A percentile compares a stretch with the other conserved stretches of the same genome.
Evolutionary conservation across 345 rosid genomes (phyloP).

Genomic region (Eucalyptus urophylla): DNA sequence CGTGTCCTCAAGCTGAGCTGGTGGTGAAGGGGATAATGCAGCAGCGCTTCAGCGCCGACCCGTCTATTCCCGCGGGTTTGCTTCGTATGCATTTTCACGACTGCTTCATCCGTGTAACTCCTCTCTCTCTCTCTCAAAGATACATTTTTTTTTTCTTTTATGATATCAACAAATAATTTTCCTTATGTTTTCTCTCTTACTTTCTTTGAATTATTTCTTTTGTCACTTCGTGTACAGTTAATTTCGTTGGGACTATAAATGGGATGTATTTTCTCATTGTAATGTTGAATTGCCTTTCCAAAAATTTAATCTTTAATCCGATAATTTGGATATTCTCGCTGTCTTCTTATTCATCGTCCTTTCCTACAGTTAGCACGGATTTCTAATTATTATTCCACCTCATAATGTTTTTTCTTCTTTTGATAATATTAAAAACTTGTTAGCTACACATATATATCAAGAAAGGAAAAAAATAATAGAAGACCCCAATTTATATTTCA

Average conservation of each 20-base stretch:
- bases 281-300: neutral
- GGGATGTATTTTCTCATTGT: neutral
- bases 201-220: neutral
- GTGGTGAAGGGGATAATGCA: neutral
- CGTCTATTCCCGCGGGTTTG: conserved; percentile 1
- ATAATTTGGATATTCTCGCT: neutral
- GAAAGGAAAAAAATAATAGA: neutral
- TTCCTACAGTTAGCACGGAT: neutral
- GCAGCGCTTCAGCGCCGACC: neutral
- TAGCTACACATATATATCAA: neutral
- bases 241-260: neutral
- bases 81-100: conserved; percentile 5
- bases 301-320: neutral
- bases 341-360: neutral
- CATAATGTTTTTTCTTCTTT: neutral
- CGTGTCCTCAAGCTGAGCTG: conserved; percentile 5
- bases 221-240: neutral
- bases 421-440: neutral
- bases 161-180: neutral
- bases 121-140: neutral
- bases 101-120: neutral
- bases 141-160: neutral
- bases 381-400: neutral
- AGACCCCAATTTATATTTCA: neutral
- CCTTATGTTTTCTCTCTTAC: neutral